phyloP scores from a whole-genome alignment of 75 land plant species.

The Picea sitchensis region DNA sequence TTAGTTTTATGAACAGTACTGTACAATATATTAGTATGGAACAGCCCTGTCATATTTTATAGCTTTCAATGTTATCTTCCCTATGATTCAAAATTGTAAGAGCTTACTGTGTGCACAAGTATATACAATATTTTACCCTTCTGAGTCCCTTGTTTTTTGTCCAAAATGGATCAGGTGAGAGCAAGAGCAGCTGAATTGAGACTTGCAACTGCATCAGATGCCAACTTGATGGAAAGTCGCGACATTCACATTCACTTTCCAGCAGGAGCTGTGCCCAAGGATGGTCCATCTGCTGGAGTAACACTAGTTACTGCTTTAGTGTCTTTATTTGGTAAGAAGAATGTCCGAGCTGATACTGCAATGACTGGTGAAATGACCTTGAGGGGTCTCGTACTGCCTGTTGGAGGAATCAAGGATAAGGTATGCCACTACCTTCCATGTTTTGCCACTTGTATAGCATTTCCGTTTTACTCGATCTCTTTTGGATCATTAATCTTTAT shows the following conservation, averaged over 20 bases:
- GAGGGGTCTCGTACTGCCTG: slow-evolving; percentile 90
- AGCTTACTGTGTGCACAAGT: background rate
- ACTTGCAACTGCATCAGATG: slow-evolving; percentile 49
- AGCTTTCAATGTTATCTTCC: background rate
- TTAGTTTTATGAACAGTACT: slow-evolving; percentile 3
- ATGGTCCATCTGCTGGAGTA: slow-evolving; percentile 98
- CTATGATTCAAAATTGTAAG: background rate
- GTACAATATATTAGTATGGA: background rate
- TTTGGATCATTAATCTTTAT: background rate
- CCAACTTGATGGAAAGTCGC: slow-evolving; percentile 67
- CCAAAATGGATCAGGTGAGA: slow-evolving; percentile 53
- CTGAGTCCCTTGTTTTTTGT: background rate
- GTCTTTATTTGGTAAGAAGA: slow-evolving; percentile 70
- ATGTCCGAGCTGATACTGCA: slow-evolving; percentile 85
- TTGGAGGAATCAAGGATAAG: slow-evolving; percentile 76
- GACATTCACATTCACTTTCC: slow-evolving; percentile 99
- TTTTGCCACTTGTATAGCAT: background rate
- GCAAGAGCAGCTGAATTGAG: slow-evolving; percentile 85
- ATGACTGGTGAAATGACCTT: slow-evolving; percentile 99
- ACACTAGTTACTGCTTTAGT: slow-evolving; percentile 92
- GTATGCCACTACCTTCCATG: slow-evolving; percentile 19
- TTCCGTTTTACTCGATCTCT: background rate
- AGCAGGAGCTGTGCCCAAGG: slow-evolving; percentile 97
- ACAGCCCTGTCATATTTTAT: background rate
- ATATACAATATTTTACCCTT: background rate